Percentiles rank a stretch among this genome's conserved stretches.
Conservation (phyloP, 495 filamentous ascomycete genomes). For the Aspergillus taichungensis region DNA sequence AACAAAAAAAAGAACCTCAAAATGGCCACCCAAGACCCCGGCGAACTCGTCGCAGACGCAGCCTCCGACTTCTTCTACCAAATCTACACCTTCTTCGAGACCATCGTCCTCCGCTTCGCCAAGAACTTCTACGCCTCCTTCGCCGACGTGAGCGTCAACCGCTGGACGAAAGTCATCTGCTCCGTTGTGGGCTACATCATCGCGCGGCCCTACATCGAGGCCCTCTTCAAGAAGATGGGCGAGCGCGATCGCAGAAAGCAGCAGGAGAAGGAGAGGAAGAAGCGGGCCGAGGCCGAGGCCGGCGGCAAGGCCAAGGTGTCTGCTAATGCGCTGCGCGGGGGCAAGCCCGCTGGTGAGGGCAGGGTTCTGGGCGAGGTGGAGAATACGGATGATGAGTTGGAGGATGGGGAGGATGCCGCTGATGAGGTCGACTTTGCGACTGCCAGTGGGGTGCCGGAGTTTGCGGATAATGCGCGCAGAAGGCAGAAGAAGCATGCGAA, state of each 20-base stretch:
- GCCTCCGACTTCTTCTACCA: conserved; percentile 28
- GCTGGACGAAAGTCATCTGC: conserved; percentile 54
- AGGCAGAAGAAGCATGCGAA: conserved; percentile 54
- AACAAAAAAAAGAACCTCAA: conserved; percentile 5
- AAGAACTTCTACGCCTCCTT: conserved; percentile 50
- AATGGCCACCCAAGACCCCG: conserved; percentile 21
- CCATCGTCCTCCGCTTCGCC: conserved; percentile 28
- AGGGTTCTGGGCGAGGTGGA: conserved; percentile 35
- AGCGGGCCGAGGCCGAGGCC: conserved; percentile 20
- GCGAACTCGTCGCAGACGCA: conserved; percentile 21
- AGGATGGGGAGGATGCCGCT: conserved; percentile 48
- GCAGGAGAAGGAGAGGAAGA: conserved; percentile 38
- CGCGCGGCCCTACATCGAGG: conserved; percentile 56
- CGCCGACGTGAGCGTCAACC: conserved; percentile 40
- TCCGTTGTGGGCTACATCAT: conserved; percentile 55
- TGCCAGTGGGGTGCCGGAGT: conserved; percentile 41
- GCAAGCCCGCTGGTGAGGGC: conserved; percentile 33
- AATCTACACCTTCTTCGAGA: conserved; percentile 21
- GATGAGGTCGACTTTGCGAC: conserved; percentile 18
- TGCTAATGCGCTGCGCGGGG: conserved; percentile 51
- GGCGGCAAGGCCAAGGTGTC: conserved; percentile 50
- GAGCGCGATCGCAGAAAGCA: conserved; percentile 48
- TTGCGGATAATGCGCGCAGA: conserved; percentile 47
- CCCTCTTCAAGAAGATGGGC: conserved; percentile 42
- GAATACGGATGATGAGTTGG: conserved; percentile 45